These are phyloP conservation scores for Fusarium coffeatum DNA, from an alignment of 2,329 filamentous ascomycete species.

Conservation along the genomic window DNA sequence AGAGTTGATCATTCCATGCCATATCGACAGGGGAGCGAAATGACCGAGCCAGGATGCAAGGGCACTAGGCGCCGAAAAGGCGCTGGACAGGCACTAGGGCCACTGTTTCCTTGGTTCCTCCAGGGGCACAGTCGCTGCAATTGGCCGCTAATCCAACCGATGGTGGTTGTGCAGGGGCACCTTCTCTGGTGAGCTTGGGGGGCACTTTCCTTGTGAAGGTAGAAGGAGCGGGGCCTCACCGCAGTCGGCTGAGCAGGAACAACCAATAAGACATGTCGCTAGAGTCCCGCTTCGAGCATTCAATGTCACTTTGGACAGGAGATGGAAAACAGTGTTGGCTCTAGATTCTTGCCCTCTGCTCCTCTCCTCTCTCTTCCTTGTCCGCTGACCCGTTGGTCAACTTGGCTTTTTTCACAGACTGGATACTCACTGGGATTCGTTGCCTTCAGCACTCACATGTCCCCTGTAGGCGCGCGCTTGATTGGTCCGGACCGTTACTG, in stretches of 20 bases:
- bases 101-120: conserved; percentile 33
- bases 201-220: conserved; percentile 12
- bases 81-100: conserved; percentile 30
- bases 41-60: conserved; percentile 37
- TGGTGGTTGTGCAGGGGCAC: conserved; percentile 26
- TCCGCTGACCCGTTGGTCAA: conserved; percentile 13
- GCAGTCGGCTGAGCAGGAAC: conserved; percentile 17
- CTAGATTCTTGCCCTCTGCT: conserved; percentile 3
- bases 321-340: conserved; percentile 29
- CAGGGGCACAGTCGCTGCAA: conserved; percentile 42
- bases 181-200: conserved; percentile 14
- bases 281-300: conserved; percentile 20
- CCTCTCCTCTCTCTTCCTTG: not conserved
- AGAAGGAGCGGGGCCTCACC: conserved; percentile 35
- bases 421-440: conserved; percentile 33
- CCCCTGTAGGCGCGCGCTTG: conserved; percentile 34
- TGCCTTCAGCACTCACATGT: conserved; percentile 8
- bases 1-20: conserved; percentile 31
- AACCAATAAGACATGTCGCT: conserved; percentile 15
- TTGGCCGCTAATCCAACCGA: conserved; percentile 36
- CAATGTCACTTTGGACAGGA: conserved; percentile 32
- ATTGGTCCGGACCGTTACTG: conserved; percentile 36
- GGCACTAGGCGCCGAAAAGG: conserved; percentile 35
- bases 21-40: conserved; percentile 37
- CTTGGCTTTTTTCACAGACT: conserved; percentile 27